Percentiles rank a stretch among this genome's conserved stretches.
Conservation (phyloP, 169 alveolate genomes). For the Babesia divergens region DNA sequence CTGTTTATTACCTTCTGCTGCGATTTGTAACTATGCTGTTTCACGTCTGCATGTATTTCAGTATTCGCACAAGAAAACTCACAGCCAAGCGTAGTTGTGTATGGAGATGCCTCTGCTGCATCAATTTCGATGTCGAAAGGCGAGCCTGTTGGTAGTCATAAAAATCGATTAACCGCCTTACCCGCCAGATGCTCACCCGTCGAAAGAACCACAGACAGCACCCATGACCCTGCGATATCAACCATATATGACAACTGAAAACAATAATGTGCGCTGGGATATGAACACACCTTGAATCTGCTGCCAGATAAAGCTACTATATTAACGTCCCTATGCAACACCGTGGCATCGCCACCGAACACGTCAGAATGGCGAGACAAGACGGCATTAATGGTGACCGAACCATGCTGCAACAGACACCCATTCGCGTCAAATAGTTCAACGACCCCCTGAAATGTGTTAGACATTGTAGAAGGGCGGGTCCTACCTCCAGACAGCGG, state of each 20-base stretch:
- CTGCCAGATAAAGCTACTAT: neutral
- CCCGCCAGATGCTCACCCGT: constrained; percentile 43
- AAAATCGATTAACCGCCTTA: neutral
- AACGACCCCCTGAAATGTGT: constrained; percentile 32
- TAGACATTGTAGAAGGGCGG: neutral
- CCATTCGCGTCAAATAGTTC: constrained; percentile 50
- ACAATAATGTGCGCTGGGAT: neutral
- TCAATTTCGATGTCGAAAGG: constrained; percentile 46
- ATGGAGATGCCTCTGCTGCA: constrained; percentile 43
- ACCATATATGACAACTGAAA: constrained; percentile 38
- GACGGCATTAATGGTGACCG: neutral
- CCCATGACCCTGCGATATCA: constrained; percentile 46
- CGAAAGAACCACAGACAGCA: constrained; percentile 1
- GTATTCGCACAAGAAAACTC: neutral
- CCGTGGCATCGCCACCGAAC: neutral
- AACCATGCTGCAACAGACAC: neutral
- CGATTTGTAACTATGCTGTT: constrained; percentile 39
- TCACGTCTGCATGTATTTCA: constrained; percentile 2
- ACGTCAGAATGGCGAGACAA: neutral
- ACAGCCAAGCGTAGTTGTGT: constrained; percentile 20
- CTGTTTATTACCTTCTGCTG: constrained; percentile 22
- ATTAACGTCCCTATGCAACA: constrained; percentile 10
- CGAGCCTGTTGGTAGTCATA: constrained; percentile 29
- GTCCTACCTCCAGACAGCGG: constrained; percentile 29
- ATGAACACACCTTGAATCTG: constrained; percentile 7